Evolutionary conservation across 1,284 basidiomycete species (phyloP), one percentile per base, ranked within the genome.

Genomic region (Mixia osmundae): DNA sequence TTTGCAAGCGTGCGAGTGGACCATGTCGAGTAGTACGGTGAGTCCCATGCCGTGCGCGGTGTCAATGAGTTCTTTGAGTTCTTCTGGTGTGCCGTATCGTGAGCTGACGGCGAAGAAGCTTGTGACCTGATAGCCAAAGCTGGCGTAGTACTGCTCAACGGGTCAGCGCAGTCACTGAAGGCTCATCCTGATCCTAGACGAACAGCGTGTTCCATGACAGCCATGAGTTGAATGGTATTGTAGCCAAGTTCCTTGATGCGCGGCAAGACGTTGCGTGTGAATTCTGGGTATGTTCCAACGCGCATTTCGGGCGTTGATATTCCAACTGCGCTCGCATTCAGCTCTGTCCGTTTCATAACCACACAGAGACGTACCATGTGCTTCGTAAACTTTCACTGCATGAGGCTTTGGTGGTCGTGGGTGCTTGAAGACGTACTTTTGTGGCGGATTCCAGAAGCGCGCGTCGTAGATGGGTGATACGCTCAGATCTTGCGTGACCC

Each of bases 1-100:
- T 61, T 95, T 97, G 65, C 77, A 87, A 2, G 89, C 89, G 57
- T 97, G 89, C 5, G 85, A 94, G 57, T 97, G 89, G 2, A 97
- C 89, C 30, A 97, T 72, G 52, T 97, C 89, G 30, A 97, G 71
- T 26, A 97, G 68, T 5, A 97, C 82, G 0, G 78, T 79, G 42
- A 97, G 61, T 4, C 85, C 87, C 67, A 94, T 66, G 19, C 72
- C 73, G 51, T 97, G 89, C 0, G 89, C 89, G 14, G 76, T 79
- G 57, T 97, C 89, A 44, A 97, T 67, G 30, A 97, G 70, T 51
- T 89, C 79, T 56, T 83, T 91, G 41, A 97, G 68, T 25, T 97
- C 83, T 52, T 97, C 89, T 0, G 89, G 89, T 2, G 69, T 75
- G 14, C 85, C 89, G 51, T 78, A 95, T 22, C 89, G 75, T 30